A percentile compares a stretch with the other conserved stretches of the same genome.
Evolutionary conservation across 768 basidiomycete genomes (phyloP).

Genomic region (Mycena albidolilacea): DNA sequence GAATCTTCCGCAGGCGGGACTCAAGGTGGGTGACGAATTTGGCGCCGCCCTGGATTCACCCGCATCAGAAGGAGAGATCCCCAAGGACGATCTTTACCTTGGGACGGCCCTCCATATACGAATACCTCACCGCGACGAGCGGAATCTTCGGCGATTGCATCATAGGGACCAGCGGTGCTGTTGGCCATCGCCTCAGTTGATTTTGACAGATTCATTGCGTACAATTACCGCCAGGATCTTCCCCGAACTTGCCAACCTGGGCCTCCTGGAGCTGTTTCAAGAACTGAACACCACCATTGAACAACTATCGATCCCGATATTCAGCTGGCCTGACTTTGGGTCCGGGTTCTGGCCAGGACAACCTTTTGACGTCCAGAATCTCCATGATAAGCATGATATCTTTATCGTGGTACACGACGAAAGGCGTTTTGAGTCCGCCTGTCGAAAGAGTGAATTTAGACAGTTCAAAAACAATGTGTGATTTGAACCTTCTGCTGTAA

Average conservation of each 20-base stretch:
- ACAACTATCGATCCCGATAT: not conserved
- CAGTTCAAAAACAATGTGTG: not conserved
- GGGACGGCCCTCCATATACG: slow-evolving; percentile 42
- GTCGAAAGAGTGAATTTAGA: not conserved
- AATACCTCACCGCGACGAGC: slow-evolving; percentile 39
- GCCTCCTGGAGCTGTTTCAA: slow-evolving; percentile 28
- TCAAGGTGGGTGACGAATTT: slow-evolving; percentile 40
- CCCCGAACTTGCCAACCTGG: slow-evolving; percentile 40
- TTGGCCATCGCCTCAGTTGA: not conserved
- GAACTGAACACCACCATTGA: slow-evolving; percentile 14
- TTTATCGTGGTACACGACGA: slow-evolving; percentile 28
- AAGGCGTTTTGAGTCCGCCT: slow-evolving; percentile 34
- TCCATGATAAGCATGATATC: slow-evolving; percentile 38
- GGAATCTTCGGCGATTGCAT: slow-evolving; percentile 41
- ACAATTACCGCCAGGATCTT: slow-evolving; percentile 27
- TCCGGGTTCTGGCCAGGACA: slow-evolving; percentile 38
- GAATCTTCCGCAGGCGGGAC: slow-evolving; percentile 30
- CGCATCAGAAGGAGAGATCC: not conserved
- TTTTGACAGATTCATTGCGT: not conserved
- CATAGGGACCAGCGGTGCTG: slow-evolving; percentile 42
- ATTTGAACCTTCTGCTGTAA: slow-evolving; percentile 39
- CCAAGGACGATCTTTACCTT: slow-evolving; percentile 6
- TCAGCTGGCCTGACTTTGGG: slow-evolving; percentile 25
- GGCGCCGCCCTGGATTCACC: slow-evolving; percentile 34
- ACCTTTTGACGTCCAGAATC: slow-evolving; percentile 40